Evolutionary conservation across 768 basidiomycete genomes (phyloP), one percentile per base, ranked within the genome.

Genomic region (Paxillus involutus): DNA sequence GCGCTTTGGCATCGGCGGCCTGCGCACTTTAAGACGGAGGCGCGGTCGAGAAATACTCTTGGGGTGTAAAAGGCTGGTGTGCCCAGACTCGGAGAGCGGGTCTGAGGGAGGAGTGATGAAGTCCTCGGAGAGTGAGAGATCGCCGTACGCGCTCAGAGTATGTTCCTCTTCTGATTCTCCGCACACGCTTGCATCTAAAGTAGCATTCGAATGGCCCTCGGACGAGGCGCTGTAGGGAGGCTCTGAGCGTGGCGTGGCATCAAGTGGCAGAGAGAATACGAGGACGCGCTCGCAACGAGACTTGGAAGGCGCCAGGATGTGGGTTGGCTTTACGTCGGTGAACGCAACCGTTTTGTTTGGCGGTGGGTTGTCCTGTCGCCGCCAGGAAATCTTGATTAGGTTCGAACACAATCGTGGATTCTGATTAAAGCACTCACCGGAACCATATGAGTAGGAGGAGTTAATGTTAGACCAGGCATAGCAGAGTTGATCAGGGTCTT

Each of bases 101-200:
- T 41, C 8, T 1, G 52, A 45, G 3, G 59, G 66, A 0, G 73
- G 73, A 4, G 77, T 55, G 30, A 72, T 72, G 26, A 72, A 66
- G 24, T 68, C 58, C 42, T 76, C 73, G 21, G 72, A 62, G 1
- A 75, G 65, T 1, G 77, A 77, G 24, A 80, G 74, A 24, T 81
- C 77, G 8, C 81, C 79, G 39, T 70, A 80, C 12, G 69, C 75
- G 26, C 64, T 70, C 41, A 82, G 58, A 0, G 71, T 75, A 57
- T 80, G 59, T 52, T 74, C 71, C 16, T 76, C 72, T 9, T 77
- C 71, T 1, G 19, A 26, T 21, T 59, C 58, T 49, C 5, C 42
- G 17, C 37, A 6, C 12, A 24, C 39, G 10, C 8, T 7, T 10
- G 44, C 14, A 21, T 58, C 48, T 2, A 21, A n/a, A 30, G 26